These are phyloP conservation scores for Leccinellum luteum DNA, from an alignment of 768 basidiomycete genomes.

Conservation along the genomic window DNA sequence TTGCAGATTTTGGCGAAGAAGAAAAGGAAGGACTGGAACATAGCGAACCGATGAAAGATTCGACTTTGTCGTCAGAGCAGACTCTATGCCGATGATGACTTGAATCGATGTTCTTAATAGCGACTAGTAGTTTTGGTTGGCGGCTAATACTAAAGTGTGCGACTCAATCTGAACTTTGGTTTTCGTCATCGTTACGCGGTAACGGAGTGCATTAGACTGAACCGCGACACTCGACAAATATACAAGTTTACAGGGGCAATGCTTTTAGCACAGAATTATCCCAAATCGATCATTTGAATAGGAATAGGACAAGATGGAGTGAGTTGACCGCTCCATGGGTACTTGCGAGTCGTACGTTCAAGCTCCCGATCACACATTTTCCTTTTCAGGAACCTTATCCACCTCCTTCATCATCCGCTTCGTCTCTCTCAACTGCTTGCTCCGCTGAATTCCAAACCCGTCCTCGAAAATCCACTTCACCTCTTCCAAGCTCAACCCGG, in stretches of 20 bases:
- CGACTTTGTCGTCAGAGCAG: neutral
- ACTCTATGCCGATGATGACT: neutral
- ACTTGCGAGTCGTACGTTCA: too few species aligned
- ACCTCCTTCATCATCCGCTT: slow-evolving; percentile 13
- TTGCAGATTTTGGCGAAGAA: neutral
- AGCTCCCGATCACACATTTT: neutral
- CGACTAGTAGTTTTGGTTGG: too few species aligned
- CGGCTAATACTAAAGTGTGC: too few species aligned
- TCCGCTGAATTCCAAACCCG: slow-evolving; percentile 64
- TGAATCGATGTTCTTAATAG: neutral
- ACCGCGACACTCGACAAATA: too few species aligned
- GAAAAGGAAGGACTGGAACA: neutral
- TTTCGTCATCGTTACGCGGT: too few species aligned
- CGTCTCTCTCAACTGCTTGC: slow-evolving; percentile 40
- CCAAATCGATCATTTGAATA: too few species aligned
- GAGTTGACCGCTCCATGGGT: too few species aligned
- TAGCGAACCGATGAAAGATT: neutral
- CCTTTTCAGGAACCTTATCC: neutral
- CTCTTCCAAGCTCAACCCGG: slow-evolving; percentile 68
- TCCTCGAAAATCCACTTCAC: slow-evolving; percentile 58
- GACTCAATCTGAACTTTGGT: too few species aligned
- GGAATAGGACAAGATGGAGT: too few species aligned
- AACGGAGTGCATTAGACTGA: too few species aligned
- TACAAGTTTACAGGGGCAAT: too few species aligned
- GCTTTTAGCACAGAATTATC: too few species aligned